phyloP scores from a whole-genome alignment of 805 yeast genomes.

The Candida stauntonica region DNA sequence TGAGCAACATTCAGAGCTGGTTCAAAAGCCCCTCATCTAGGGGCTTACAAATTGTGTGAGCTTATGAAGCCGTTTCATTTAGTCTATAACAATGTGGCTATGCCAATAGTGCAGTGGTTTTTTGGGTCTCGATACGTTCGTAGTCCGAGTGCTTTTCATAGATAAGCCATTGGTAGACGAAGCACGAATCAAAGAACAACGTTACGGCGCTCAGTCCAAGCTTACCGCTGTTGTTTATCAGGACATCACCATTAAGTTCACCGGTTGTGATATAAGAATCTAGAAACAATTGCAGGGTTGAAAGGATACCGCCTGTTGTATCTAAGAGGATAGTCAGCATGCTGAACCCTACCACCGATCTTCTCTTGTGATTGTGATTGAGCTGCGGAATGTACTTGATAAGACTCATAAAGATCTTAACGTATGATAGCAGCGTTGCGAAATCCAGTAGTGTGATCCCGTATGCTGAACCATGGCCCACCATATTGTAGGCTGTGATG shows the following conservation, averaged over 20 bases:
- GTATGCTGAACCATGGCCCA: constrained; percentile 7
- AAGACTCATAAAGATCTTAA: constrained; percentile 45
- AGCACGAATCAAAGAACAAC: constrained; percentile 33
- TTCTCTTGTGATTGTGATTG: constrained; percentile 68
- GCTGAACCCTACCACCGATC: constrained; percentile 83
- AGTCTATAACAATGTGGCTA: not conserved
- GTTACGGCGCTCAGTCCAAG: constrained; percentile 37
- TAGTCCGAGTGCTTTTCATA: constrained; percentile 14
- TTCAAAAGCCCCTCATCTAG: not conserved
- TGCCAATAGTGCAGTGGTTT: constrained; percentile 1
- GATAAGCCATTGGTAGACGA: constrained; percentile 34
- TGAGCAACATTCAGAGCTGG: constrained; percentile 1
- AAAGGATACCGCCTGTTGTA: constrained; percentile 32
- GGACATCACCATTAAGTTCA: constrained; percentile 20
- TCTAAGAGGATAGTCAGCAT: constrained; percentile 46
- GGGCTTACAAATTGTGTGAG: not conserved
- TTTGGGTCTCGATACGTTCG: not conserved
- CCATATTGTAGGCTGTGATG: constrained; percentile 8
- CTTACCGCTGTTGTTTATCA: constrained; percentile 36
- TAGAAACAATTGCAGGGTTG: constrained; percentile 22
- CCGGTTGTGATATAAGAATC: constrained; percentile 26
- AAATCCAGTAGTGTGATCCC: constrained; percentile 26
- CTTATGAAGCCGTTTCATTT: not conserved
- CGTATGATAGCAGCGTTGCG: constrained; percentile 34
- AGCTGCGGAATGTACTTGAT: constrained; percentile 76